Percentiles rank a stretch among this genome's conserved stretches.
Conservation (phyloP, 441 rosid species). For the Melastoma candidum region DNA sequence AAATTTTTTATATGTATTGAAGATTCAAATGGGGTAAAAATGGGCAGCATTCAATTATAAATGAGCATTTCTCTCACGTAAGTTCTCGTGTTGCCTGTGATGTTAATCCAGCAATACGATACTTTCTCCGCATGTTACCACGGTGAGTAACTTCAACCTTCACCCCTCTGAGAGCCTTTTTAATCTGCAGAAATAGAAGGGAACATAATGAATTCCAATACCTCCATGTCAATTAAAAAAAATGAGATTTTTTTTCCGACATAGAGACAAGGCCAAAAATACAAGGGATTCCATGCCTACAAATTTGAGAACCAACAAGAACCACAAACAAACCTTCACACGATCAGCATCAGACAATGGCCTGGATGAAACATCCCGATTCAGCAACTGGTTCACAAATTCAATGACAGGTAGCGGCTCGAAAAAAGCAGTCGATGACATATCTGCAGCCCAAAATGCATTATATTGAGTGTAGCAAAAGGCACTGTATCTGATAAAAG, state of each 20-base stretch:
- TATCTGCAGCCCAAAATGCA: constrained; percentile 12
- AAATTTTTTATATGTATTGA: not conserved
- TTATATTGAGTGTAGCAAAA: not conserved
- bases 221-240: not conserved
- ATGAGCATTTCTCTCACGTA: constrained; percentile 17
- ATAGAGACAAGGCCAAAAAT: not conserved
- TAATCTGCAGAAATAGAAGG: constrained; percentile 20
- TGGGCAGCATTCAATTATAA: not conserved
- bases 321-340: constrained; percentile 20
- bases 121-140: constrained; percentile 34
- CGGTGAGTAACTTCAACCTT: constrained; percentile 48
- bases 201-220: constrained; percentile 1
- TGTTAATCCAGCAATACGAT: constrained; percentile 35
- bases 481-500: not conserved
- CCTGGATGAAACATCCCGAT: constrained; percentile 23
- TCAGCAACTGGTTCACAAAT: constrained; percentile 24
- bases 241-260: not conserved
- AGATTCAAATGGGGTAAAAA: not conserved
- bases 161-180: constrained; percentile 46
- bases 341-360: constrained; percentile 32
- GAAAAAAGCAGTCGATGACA: constrained; percentile 29
- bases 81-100: constrained; percentile 40
- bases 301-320: no score
- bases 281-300: not conserved
- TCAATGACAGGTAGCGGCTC: constrained; percentile 33